These are phyloP conservation scores for Psilocybe cyanescens DNA, from an alignment of 768 basidiomycete genomes.

Conservation along the genomic window DNA sequence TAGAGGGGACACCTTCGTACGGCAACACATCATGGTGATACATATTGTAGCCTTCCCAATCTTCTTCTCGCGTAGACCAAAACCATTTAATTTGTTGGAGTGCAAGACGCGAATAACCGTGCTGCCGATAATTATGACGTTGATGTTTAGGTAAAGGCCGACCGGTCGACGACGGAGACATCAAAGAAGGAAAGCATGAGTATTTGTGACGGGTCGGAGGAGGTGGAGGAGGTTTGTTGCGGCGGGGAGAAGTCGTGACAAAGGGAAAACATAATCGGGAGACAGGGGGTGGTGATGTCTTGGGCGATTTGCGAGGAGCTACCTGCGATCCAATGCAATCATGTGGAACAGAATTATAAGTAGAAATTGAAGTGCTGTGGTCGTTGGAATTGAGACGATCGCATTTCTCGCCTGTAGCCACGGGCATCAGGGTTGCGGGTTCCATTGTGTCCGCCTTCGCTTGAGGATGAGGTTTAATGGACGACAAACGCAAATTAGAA, in stretches of 20 bases:
- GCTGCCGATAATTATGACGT: constrained; percentile 54
- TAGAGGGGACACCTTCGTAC: constrained; percentile 9
- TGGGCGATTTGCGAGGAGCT: constrained; percentile 24
- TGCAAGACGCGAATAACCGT: constrained; percentile 65
- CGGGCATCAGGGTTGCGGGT: background rate
- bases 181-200: constrained; percentile 41
- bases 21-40: constrained; percentile 8
- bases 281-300: constrained; percentile 21
- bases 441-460: background rate
- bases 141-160: constrained; percentile 30
- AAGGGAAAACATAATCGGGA: constrained; percentile 29
- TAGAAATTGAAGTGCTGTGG: background rate
- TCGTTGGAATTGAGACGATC: background rate
- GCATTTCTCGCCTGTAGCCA: background rate
- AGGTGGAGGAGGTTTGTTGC: constrained; percentile 16
- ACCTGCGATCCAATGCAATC: constrained; percentile 18
- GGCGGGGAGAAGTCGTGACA: constrained; percentile 22
- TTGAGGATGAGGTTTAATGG: constrained; percentile 14
- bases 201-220: constrained; percentile 34
- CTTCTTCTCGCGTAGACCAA: constrained; percentile 60
- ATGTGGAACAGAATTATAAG: constrained; percentile 4
- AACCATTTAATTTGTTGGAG: constrained; percentile 64
- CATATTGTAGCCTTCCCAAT: constrained; percentile 44
- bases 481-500: constrained; percentile 15
- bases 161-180: constrained; percentile 30